Evolutionary conservation across 805 yeast genomes (phyloP).

Genomic region (Candida sphagnicola): DNA sequence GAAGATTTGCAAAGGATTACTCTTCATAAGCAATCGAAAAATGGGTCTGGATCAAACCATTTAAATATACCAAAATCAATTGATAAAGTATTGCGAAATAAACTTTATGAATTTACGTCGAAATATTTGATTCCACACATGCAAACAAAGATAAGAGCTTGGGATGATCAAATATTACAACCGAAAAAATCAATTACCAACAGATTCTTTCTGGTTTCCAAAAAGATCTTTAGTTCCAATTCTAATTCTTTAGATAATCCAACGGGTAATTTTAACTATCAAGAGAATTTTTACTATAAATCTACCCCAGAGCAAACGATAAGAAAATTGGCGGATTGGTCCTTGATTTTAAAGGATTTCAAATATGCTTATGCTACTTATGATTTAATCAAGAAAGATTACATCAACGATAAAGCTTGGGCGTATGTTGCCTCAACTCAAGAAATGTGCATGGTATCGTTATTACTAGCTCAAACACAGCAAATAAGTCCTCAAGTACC

Average conservation of each 20-base stretch:
- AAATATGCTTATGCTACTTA: constrained; percentile 79
- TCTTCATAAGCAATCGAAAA: constrained; percentile 14
- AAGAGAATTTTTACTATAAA: constrained; percentile 56
- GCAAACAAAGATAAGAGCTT: constrained; percentile 72
- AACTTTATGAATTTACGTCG: constrained; percentile 45
- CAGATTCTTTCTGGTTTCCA: constrained; percentile 64
- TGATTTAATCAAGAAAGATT: constrained; percentile 77
- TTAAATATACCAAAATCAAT: constrained; percentile 30
- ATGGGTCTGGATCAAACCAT: constrained; percentile 7
- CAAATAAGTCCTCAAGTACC: constrained; percentile 27
- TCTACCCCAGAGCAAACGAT: constrained; percentile 67
- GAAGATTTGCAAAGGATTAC: constrained; percentile 44
- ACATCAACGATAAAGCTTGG: constrained; percentile 76
- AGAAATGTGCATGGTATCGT: constrained; percentile 78
- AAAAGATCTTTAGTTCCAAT: constrained; percentile 45
- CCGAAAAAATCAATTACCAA: constrained; percentile 77
- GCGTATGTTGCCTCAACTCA: constrained; percentile 76
- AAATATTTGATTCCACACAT: constrained; percentile 70
- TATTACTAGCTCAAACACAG: constrained; percentile 56
- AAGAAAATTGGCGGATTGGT: constrained; percentile 87
- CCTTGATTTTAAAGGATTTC: constrained; percentile 86
- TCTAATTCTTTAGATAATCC: constrained; percentile 4
- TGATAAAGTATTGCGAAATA: constrained; percentile 35
- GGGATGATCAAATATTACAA: constrained; percentile 81
- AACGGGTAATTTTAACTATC: constrained; percentile 37